Evolutionary conservation across 495 filamentous ascomycete genomes (phyloP).

Genomic region (Penicillium flavigenum): DNA sequence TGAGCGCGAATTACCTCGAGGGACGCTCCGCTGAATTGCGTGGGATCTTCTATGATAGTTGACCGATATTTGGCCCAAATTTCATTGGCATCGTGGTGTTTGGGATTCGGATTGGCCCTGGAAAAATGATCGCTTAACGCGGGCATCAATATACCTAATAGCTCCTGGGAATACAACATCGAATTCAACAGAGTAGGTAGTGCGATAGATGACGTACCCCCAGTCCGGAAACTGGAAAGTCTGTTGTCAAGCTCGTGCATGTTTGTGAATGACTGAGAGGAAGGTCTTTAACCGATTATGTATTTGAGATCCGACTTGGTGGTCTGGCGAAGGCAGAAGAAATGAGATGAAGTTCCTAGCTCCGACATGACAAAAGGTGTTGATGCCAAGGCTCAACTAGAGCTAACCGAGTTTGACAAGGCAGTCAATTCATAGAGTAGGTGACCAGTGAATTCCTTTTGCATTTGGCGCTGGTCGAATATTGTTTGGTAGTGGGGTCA

Average conservation of each 20-base stretch:
- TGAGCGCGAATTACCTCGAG: slow-evolving; percentile 18
- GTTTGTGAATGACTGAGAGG: no score
- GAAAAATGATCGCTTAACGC: slow-evolving; percentile 6
- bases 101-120: background rate
- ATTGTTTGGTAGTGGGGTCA: background rate
- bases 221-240: background rate
- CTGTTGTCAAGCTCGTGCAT: no score
- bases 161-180: slow-evolving; percentile 11
- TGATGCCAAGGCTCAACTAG: no score
- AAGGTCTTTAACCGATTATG: no score
- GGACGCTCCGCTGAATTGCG: slow-evolving; percentile 13
- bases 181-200: slow-evolving; percentile 17
- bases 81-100: background rate
- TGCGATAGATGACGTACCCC: slow-evolving; percentile 17
- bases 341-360: no score
- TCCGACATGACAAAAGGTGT: no score
- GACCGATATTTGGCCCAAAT: slow-evolving; percentile 14
- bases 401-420: no score
- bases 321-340: no score
- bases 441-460: no score
- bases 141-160: slow-evolving; percentile 15
- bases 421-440: no score
- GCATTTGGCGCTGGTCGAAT: no score
- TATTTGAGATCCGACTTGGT: no score
- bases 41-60: slow-evolving; percentile 14